These are phyloP conservation scores for Sporothrix euskadiensis DNA, from an alignment of 2,329 filamentous ascomycete genomes.

Conservation along the genomic window DNA sequence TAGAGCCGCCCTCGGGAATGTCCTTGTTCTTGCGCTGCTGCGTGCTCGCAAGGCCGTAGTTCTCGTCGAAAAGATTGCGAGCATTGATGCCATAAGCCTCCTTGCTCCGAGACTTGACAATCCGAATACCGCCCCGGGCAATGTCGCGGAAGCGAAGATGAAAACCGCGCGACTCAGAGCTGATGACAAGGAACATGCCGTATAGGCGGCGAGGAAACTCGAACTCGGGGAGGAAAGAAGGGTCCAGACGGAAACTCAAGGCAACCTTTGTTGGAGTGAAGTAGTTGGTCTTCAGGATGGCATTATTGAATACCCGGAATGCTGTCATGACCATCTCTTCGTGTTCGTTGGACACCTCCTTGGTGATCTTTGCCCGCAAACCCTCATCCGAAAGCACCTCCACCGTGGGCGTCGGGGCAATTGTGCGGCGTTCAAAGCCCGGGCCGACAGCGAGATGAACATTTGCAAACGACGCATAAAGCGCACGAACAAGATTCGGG, in stretches of 20 bases:
- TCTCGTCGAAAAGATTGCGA: slow-evolving; percentile 95
- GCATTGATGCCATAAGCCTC: slow-evolving; percentile 97
- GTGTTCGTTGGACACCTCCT: slow-evolving; percentile 86
- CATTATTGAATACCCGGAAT: slow-evolving; percentile 92
- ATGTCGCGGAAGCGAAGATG: slow-evolving; percentile 97
- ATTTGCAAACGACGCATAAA: slow-evolving; percentile 90
- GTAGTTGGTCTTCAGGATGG: slow-evolving; percentile 96
- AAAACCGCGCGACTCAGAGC: slow-evolving; percentile 94
- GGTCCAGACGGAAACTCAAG: slow-evolving; percentile 91
- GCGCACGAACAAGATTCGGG: slow-evolving; percentile 77
- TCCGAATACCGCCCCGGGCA: slow-evolving; percentile 93
- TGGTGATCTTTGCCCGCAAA: slow-evolving; percentile 74
- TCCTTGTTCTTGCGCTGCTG: slow-evolving; percentile 99
- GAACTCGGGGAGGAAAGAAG: slow-evolving; percentile 80
- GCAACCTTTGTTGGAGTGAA: slow-evolving; percentile 97
- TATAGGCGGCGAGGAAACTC: slow-evolving; percentile 94
- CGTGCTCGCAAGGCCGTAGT: slow-evolving; percentile 96
- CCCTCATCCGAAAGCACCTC: slow-evolving; percentile 74
- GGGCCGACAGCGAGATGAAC: slow-evolving; percentile 66
- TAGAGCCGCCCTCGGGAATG: slow-evolving; percentile 96
- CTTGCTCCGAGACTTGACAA: slow-evolving; percentile 95
- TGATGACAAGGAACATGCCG: slow-evolving; percentile 98
- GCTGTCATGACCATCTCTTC: slow-evolving; percentile 97
- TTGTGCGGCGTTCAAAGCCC: slow-evolving; percentile 52
- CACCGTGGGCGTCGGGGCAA: slow-evolving; percentile 57